phyloP scores from a whole-genome alignment of 192 early-diverging fungal genomes.

The Spizellomyces sp. region DNA sequence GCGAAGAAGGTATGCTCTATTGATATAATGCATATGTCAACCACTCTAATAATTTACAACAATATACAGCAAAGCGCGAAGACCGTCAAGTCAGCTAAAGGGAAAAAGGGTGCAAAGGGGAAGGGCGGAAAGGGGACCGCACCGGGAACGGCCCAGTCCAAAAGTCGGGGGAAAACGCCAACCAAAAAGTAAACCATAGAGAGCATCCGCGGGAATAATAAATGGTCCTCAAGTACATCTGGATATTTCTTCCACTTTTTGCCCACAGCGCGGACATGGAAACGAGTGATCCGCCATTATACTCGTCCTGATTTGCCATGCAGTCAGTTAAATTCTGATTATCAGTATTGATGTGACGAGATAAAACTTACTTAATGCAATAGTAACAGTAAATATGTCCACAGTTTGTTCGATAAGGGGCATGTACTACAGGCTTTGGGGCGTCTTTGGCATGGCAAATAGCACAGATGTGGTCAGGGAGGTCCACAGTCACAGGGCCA shows the following conservation, averaged over 20 bases:
- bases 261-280: slow-evolving; percentile 78
- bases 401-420: slow-evolving; percentile 81
- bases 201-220: background rate
- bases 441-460: slow-evolving; percentile 67
- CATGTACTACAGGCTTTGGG: slow-evolving; percentile 48
- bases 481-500: slow-evolving; percentile 43
- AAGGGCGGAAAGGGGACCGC: slow-evolving; percentile 22
- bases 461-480: slow-evolving; percentile 74
- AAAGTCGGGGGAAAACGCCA: background rate
- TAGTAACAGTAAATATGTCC: slow-evolving; percentile 90
- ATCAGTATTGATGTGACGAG: background rate
- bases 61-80: slow-evolving; percentile 15
- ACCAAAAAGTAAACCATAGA: background rate
- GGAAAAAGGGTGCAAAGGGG: slow-evolving; percentile 28
- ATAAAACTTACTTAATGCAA: slow-evolving; percentile 67
- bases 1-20: slow-evolving; percentile 1
- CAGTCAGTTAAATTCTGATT: background rate
- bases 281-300: slow-evolving; percentile 72
- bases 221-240: background rate
- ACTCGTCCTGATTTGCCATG: slow-evolving; percentile 40
- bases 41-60: background rate
- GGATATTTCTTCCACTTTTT: slow-evolving; percentile 57
- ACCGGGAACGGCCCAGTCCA: slow-evolving; percentile 5
- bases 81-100: slow-evolving; percentile 23
- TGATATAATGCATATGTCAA: background rate